These are phyloP conservation scores for Penicillium expansum DNA, from an alignment of 2,329 filamentous ascomycete genomes.

Conservation along the genomic window DNA sequence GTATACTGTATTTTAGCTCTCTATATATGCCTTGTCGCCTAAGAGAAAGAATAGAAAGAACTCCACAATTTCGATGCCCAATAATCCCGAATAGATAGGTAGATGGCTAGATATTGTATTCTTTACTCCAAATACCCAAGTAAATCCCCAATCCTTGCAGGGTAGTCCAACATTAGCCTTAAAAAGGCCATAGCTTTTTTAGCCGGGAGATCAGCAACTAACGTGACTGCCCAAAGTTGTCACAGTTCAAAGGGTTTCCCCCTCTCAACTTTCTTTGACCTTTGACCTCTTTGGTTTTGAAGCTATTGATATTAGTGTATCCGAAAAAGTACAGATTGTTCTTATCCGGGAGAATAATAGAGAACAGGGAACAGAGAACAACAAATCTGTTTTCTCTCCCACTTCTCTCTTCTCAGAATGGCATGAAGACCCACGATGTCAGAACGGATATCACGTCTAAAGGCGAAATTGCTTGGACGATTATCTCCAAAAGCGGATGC, in stretches of 20 bases:
- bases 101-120: no score
- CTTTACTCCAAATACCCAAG: no score
- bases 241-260: not conserved
- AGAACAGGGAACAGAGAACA: not conserved
- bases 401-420: not conserved
- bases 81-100: no score
- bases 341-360: not conserved
- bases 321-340: not conserved
- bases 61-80: no score
- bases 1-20: not conserved
- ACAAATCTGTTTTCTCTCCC: not conserved
- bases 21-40: not conserved
- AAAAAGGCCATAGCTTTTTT: constrained; percentile 2
- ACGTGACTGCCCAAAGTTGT: not conserved
- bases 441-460: constrained; percentile 36
- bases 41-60: not conserved
- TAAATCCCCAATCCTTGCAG: not conserved
- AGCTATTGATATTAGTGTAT: not conserved
- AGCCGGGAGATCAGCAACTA: not conserved
- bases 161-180: not conserved
- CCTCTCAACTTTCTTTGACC: not conserved
- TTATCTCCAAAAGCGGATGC: constrained; percentile 34
- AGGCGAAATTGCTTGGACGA: constrained; percentile 39
- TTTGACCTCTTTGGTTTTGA: not conserved
- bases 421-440: constrained; percentile 26